Conservation (phyloP, 345 rosid species). For the Streptanthus diversifolius region DNA sequence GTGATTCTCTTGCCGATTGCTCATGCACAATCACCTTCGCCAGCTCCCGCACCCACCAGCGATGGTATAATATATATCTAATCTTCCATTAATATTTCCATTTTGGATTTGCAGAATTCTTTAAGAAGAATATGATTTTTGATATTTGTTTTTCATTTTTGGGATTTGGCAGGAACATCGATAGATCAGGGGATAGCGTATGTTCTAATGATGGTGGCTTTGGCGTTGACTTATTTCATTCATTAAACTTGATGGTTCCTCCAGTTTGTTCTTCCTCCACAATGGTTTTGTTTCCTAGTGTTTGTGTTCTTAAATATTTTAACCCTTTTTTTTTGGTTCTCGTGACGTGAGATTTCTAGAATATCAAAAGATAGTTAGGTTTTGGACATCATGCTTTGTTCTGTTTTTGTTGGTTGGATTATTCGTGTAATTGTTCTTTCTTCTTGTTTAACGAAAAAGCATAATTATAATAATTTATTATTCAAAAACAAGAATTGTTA, state of each 20-base stretch:
- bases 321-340: neutral
- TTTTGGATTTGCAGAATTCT: neutral
- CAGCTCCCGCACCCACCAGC: conserved; percentile 66
- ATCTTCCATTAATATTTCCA: neutral
- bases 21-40: conserved; percentile 53
- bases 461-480: neutral
- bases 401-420: conserved; percentile 18
- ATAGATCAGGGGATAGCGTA: conserved; percentile 89
- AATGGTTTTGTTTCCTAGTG: conserved; percentile 15
- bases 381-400: conserved; percentile 10
- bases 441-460: neutral
- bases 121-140: neutral
- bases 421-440: neutral
- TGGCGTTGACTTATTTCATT: conserved; percentile 78
- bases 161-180: conserved; percentile 52
- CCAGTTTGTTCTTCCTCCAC: conserved; percentile 5
- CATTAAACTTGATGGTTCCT: conserved; percentile 37
- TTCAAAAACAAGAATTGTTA: too few relatives aligned
- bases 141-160: neutral
- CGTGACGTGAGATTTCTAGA: conserved; percentile 22
- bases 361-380: conserved; percentile 17
- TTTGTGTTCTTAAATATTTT: conserved; percentile 11
- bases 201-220: conserved; percentile 78
- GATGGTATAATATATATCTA: conserved; percentile 44
- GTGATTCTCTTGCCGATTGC: conserved; percentile 48